These are phyloP conservation scores for Cryptococcus sp. DNA, from an alignment of 1,284 basidiomycete species.

Conservation along the genomic window DNA sequence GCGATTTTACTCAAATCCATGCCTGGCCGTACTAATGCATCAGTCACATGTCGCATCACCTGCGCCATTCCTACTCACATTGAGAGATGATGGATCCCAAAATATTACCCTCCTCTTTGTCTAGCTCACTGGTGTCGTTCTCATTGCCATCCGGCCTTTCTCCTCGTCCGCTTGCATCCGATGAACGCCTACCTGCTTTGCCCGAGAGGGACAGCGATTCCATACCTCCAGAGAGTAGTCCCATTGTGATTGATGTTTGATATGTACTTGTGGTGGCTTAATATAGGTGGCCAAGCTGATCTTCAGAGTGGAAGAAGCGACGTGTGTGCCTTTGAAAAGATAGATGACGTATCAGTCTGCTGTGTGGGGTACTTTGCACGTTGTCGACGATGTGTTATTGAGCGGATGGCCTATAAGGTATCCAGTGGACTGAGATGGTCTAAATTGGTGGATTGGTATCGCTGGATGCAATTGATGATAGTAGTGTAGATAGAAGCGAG, in stretches of 20 bases:
- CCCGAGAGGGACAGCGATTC: constrained; percentile 21
- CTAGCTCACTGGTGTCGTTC: constrained; percentile 45
- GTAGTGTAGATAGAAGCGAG: too few relatives aligned
- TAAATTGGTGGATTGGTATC: too few relatives aligned
- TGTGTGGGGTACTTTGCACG: too few relatives aligned
- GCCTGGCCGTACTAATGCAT: constrained; percentile 73
- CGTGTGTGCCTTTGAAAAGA: too few relatives aligned
- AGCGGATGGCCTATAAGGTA: too few relatives aligned
- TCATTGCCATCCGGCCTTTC: constrained; percentile 28
- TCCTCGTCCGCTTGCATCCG: constrained; percentile 3
- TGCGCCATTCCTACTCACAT: constrained; percentile 29
- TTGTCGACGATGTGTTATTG: too few relatives aligned
- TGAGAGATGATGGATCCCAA: constrained; percentile 46
- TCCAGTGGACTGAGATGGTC: too few relatives aligned
- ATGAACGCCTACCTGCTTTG: constrained; percentile 13
- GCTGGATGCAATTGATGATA: too few relatives aligned
- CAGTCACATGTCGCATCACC: not conserved
- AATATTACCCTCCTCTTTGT: constrained; percentile 49
- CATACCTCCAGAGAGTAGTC: constrained; percentile 27
- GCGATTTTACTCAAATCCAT: constrained; percentile 96
- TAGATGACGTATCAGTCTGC: too few relatives aligned
- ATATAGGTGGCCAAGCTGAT: not conserved
- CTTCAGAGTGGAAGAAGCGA: too few relatives aligned
- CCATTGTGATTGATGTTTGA: constrained; percentile 19
- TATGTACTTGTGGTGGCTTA: not conserved